Base-by-base conservation (phyloP, 257 asterid species). In the Cinchona pubescens region DNA sequence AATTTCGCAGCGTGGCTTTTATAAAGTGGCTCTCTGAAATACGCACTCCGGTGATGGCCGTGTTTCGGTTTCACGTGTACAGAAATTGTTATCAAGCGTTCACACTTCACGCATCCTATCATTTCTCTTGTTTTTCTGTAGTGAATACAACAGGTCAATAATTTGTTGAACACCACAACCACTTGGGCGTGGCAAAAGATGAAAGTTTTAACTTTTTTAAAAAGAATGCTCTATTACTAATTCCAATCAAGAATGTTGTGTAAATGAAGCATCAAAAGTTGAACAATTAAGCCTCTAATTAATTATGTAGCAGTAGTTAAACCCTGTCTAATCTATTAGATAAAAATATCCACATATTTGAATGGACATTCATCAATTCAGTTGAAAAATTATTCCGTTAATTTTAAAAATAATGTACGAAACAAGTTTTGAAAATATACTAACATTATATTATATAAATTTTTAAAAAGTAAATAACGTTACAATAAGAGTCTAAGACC, bases 21-120 rank as follows among this genome's bases (percentile, higher is more conserved):
- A n/a, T 7, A 66, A 53, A 75, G 73, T 38, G 79, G 73, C 79
- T 51, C 74, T 32, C 79, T 59, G 53, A 66, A 35, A n/a, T 51
- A 75, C 65, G 78, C 64, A 65, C 38, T 75, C 43, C n/a, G 38
- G 37, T 65, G 53, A 40, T 75, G 66, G n/a, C 34, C 62, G 51
- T 23, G 13, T 45, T 40, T 53, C 66, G 6, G 6, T 3, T 61
- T 16, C 69, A 19, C 65, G 42, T n/a, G 51, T 29, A 49, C 34
- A 18, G 25, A 53, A 23, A n/a, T 55, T 35, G 53, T 71, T 23
- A 8, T 19, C 29, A 53, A 53, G 75, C 12, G 32, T 51, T 45
- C 49, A 51, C 14, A n/a, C 63, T 1, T 16, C n/a, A 37, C 32
- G n/a, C 51, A 38, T 15, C 40, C 25, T 7, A 70, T 32, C 63